phyloP scores from a whole-genome alignment of 495 filamentous ascomycete species.

The Penicillium malachiteum region DNA sequence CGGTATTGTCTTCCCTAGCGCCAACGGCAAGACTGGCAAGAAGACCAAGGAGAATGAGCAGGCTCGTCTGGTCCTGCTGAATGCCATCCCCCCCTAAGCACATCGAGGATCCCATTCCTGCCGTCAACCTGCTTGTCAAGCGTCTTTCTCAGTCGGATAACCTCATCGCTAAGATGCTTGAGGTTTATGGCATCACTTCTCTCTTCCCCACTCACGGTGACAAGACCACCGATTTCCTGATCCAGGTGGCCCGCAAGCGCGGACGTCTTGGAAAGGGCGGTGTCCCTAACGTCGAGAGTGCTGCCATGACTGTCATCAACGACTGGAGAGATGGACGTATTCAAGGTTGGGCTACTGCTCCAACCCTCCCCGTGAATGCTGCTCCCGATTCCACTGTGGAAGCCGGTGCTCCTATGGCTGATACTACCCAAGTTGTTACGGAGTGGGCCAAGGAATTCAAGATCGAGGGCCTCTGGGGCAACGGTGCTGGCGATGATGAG shows the following conservation, averaged over 20 bases:
- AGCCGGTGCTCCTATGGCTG: constrained; percentile 40
- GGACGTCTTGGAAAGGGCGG: constrained; percentile 87
- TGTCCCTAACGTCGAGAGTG: constrained; percentile 81
- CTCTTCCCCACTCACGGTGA: constrained; percentile 69
- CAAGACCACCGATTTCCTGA: constrained; percentile 83
- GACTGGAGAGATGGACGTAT: constrained; percentile 97
- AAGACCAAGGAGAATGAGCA: constrained; percentile 59
- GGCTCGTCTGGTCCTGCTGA: constrained; percentile 82
- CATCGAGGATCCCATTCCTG: constrained; percentile 86
- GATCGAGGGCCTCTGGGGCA: constrained; percentile 89
- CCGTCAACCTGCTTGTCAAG: constrained; percentile 76
- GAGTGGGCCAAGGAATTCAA: constrained; percentile 97
- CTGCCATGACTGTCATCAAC: constrained; percentile 87
- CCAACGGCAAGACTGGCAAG: constrained; percentile 49
- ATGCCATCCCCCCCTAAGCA: constrained; percentile 91
- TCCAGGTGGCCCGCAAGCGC: constrained; percentile 91
- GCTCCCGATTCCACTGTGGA: constrained; percentile 30
- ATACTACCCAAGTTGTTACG: constrained; percentile 83
- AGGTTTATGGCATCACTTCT: constrained; percentile 77
- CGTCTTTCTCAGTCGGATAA: constrained; percentile 70
- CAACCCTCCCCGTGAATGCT: constrained; percentile 57
- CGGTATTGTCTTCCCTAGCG: constrained; percentile 86
- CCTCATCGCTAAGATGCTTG: constrained; percentile 70
- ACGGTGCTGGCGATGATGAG: constrained; percentile 49
- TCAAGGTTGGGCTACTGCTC: constrained; percentile 85